These are phyloP conservation scores for Limnanthes douglasii DNA, from an alignment of 345 rosid species.

Conservation along the genomic window DNA sequence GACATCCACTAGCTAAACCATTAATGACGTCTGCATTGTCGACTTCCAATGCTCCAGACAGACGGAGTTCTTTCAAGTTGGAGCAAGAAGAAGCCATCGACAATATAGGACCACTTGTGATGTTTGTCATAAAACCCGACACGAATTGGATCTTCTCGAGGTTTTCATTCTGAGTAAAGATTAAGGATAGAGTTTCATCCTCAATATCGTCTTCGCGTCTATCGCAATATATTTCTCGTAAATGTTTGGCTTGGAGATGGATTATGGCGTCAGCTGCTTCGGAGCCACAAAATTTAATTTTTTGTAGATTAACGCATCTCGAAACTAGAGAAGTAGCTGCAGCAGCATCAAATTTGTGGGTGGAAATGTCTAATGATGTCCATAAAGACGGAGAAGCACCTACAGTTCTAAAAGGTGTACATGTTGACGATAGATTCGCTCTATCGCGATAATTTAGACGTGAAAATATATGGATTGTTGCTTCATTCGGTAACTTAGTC, in stretches of 20 bases:
- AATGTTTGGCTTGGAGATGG: constrained; percentile 39
- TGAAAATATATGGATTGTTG: constrained; percentile 51
- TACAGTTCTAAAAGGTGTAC: constrained; percentile 46
- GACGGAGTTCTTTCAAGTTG: constrained; percentile 48
- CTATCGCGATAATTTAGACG: constrained; percentile 66
- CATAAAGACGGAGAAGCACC: constrained; percentile 55
- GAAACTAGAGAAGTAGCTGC: constrained; percentile 41
- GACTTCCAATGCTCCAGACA: constrained; percentile 66
- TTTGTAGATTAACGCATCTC: constrained; percentile 43
- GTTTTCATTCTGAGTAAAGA: constrained; percentile 53
- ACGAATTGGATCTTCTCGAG: constrained; percentile 77
- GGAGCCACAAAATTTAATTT: constrained; percentile 56
- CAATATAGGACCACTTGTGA: constrained; percentile 63
- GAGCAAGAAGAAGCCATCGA: constrained; percentile 57
- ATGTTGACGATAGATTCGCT: constrained; percentile 52
- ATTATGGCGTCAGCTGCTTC: constrained; percentile 73
- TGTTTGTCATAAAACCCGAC: constrained; percentile 64
- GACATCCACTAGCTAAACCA: constrained; percentile 56
- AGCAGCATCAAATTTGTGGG: constrained; percentile 42
- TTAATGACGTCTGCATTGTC: constrained; percentile 50
- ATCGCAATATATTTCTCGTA: constrained; percentile 58
- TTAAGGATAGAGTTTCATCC: constrained; percentile 55
- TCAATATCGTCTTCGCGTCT: constrained; percentile 61
- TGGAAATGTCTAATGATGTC: constrained; percentile 60
- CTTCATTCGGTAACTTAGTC: constrained; percentile 62